Conservation (phyloP, 306 rosid genomes). For the Hippophae tibetana region DNA sequence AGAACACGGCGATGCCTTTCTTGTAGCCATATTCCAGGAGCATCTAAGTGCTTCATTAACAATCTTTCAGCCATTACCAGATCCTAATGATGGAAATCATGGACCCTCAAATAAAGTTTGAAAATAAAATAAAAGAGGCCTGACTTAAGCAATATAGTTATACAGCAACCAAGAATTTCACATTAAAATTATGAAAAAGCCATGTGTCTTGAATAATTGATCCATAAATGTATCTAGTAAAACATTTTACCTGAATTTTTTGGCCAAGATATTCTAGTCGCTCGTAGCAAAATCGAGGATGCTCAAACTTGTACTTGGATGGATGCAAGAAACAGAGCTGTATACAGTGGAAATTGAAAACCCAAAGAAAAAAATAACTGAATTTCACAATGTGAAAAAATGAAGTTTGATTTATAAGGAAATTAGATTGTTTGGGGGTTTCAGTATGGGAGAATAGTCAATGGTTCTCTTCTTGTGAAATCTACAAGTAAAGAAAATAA, state of each 20-base stretch:
- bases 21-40: slow-evolving; percentile 86
- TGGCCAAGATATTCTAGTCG: slow-evolving; percentile 85
- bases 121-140: not conserved
- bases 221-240: slow-evolving; percentile 13
- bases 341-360: slow-evolving; percentile 17
- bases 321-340: slow-evolving; percentile 94
- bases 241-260: slow-evolving; percentile 69
- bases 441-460: too few species aligned
- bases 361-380: not conserved
- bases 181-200: too few species aligned
- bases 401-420: too few species aligned
- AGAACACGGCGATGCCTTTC: slow-evolving; percentile 75
- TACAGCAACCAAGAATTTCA: too few species aligned
- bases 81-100: slow-evolving; percentile 39
- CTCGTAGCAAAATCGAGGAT: slow-evolving; percentile 90
- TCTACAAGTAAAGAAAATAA: too few species aligned
- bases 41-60: slow-evolving; percentile 95
- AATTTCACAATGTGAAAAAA: not conserved
- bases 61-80: slow-evolving; percentile 90
- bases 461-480: too few species aligned
- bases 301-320: slow-evolving; percentile 85
- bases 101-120: not conserved
- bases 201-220: not conserved
- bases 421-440: too few species aligned
- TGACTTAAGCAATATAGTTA: too few species aligned